Conservation (phyloP, 1,284 basidiomycete genomes). For the Ganoderma leucocontextum region DNA sequence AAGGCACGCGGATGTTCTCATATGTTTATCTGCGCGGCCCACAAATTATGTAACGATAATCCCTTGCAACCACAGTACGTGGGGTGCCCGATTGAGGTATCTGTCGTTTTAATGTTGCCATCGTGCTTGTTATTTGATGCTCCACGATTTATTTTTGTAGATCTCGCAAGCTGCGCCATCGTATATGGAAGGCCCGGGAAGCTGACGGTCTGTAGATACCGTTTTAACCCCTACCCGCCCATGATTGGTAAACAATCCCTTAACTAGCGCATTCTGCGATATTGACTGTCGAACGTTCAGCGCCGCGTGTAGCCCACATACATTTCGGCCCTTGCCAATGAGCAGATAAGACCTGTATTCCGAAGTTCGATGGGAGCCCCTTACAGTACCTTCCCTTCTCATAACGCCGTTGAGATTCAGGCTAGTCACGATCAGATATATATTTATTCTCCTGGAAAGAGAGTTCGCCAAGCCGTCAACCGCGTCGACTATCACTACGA, state of each 20-base stretch:
- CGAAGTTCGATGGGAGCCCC: too few species aligned
- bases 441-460: neutral
- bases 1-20: neutral
- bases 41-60: neutral
- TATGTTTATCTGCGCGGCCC: neutral
- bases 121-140: neutral
- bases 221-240: neutral
- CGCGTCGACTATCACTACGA: neutral
- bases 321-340: neutral
- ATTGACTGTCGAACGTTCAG: neutral
- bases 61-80: neutral
- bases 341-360: neutral
- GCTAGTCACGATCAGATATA: neutral
- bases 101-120: neutral
- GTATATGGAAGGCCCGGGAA: neutral
- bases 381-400: neutral
- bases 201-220: neutral
- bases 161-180: neutral
- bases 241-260: neutral
- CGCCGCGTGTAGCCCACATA: neutral
- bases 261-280: neutral
- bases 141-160: neutral
- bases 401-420: neutral
- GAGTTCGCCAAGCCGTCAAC: neutral
- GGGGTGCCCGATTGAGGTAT: too few species aligned